A percentile compares a stretch with the other conserved stretches of the same genome.
Conservation (phyloP, 345 rosid genomes). For the Hevea brasiliensis region DNA sequence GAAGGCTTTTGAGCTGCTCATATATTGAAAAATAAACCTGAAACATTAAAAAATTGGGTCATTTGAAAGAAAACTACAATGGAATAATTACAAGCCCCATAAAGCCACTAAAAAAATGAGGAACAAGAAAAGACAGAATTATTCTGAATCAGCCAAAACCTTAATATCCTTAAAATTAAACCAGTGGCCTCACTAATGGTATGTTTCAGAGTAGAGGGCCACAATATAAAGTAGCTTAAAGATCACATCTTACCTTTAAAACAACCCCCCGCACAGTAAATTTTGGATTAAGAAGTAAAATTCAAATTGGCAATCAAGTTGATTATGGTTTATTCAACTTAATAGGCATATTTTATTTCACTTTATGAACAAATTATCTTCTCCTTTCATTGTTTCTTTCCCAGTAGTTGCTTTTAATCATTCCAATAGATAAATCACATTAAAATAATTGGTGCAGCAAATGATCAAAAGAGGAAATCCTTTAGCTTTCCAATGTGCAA, state of each 20-base stretch:
- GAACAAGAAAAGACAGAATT: neutral
- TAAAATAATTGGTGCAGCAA: no score
- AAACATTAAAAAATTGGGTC: constrained; percentile 10
- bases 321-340: neutral
- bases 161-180: neutral
- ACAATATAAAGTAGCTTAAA: neutral
- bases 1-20: constrained; percentile 72
- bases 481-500: no score
- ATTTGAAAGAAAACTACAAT: constrained; percentile 7
- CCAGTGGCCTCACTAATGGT: neutral
- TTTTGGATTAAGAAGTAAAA: neutral
- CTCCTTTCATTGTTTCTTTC: neutral
- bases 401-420: neutral
- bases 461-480: no score
- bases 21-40: constrained; percentile 87
- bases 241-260: neutral
- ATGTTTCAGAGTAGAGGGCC: neutral
- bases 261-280: neutral
- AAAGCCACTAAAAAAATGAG: neutral
- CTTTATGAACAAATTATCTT: neutral
- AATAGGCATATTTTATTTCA: neutral
- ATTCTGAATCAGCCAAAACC: no score
- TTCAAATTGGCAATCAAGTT: neutral
- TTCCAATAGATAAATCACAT: no score
- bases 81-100: neutral